Conservation (phyloP, 768 basidiomycete species). For the Podaxis pistillaris region DNA sequence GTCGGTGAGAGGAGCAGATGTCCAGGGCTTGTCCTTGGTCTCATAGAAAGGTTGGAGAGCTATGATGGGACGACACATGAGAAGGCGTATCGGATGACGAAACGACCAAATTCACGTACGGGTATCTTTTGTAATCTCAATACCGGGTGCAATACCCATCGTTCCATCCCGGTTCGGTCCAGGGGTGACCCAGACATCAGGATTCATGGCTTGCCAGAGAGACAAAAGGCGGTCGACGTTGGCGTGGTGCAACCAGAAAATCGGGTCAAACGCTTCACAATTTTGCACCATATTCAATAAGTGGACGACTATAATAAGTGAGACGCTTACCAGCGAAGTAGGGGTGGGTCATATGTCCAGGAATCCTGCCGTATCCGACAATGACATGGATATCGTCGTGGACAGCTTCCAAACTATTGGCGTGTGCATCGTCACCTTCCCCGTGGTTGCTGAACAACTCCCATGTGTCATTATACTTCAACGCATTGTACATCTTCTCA, state of each 20-base stretch:
- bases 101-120: conserved; percentile 18
- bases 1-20: conserved; percentile 25
- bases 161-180: conserved; percentile 27
- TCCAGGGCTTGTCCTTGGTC: conserved; percentile 33
- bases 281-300: not conserved
- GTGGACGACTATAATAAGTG: not conserved
- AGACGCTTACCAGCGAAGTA: conserved; percentile 28
- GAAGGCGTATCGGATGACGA: not conserved
- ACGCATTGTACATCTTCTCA: conserved; percentile 28
- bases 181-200: conserved; percentile 32
- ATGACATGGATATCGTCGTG: conserved; percentile 41
- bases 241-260: conserved; percentile 46
- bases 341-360: conserved; percentile 33
- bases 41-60: conserved; percentile 45
- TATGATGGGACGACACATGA: conserved; percentile 11
- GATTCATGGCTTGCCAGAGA: conserved; percentile 43
- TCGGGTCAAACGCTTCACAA: conserved; percentile 39
- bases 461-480: conserved; percentile 34
- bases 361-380: conserved; percentile 21
- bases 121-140: conserved; percentile 24
- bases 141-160: conserved; percentile 26
- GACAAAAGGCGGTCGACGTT: conserved; percentile 48
- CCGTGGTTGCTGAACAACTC: conserved; percentile 42
- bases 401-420: conserved; percentile 42
- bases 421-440: conserved; percentile 25